Evolutionary conservation across 352 stramenopile genomes (phyloP).

Genomic region (Phytophthora colocasiae): DNA sequence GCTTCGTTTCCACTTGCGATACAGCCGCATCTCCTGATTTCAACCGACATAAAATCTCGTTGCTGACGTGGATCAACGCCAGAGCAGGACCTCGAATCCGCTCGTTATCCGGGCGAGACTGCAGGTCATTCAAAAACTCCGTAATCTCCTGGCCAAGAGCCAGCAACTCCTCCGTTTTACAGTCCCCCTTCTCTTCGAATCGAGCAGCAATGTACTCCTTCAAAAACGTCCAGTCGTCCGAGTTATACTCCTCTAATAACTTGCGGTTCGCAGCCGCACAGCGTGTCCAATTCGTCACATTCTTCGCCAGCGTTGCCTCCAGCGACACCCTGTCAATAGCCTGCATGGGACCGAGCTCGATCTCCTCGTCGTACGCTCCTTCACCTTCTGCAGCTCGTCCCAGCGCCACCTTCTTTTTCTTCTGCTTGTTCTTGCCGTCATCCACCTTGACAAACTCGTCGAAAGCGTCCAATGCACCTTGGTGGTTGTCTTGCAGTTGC

Average conservation of each 20-base stretch:
- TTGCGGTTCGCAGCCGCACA: conserved; percentile 58
- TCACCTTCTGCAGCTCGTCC: conserved; percentile 71
- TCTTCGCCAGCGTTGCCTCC: conserved; percentile 67
- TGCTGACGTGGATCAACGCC: conserved; percentile 63
- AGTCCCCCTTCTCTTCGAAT: conserved; percentile 41
- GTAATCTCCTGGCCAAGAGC: conserved; percentile 36
- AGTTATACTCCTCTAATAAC: conserved; percentile 76
- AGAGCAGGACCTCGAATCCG: conserved; percentile 75
- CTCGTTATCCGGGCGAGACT: conserved; percentile 53
- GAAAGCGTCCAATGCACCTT: conserved; percentile 72
- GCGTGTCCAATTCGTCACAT: conserved; percentile 59
- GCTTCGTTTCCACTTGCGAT: conserved; percentile 42
- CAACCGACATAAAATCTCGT: conserved; percentile 54
- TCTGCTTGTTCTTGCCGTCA: conserved; percentile 29
- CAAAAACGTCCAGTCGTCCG: conserved; percentile 87
- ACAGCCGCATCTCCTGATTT: conserved; percentile 32
- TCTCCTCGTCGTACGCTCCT: conserved; percentile 83
- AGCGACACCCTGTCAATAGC: conserved; percentile 76
- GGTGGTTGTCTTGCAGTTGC: conserved; percentile 72
- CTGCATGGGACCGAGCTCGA: conserved; percentile 85
- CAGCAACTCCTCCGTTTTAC: conserved; percentile 29
- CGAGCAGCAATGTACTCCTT: conserved; percentile 64
- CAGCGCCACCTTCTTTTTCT: conserved; percentile 39
- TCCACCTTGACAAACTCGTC: conserved; percentile 64
- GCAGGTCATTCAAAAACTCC: conserved; percentile 53